A percentile compares a stretch with the other conserved stretches of the same genome.
These are phyloP conservation scores for Vigna unguiculata DNA, from an alignment of 306 rosid genomes.

Conservation along the genomic window DNA sequence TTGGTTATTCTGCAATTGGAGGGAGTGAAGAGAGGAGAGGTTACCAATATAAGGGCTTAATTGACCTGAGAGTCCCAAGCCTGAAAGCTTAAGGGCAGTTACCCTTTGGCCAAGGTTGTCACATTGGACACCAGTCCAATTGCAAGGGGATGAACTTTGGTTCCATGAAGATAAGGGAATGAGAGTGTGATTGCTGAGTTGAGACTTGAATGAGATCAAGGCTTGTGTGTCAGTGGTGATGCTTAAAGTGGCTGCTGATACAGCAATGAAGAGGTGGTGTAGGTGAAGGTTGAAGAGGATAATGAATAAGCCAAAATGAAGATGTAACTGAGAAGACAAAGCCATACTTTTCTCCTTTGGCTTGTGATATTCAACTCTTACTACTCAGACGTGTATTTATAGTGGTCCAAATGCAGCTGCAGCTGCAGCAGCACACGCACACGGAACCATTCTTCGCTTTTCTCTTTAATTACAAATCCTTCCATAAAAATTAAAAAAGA, in stretches of 20 bases:
- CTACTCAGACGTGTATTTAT: constrained; percentile 13
- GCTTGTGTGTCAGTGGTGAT: constrained; percentile 65
- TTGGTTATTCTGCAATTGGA: constrained; percentile 59
- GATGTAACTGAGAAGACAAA: constrained; percentile 25
- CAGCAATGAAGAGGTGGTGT: constrained; percentile 30
- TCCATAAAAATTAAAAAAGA: neutral
- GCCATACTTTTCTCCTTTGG: constrained; percentile 44
- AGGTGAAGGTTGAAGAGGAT: neutral
- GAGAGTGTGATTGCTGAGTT: constrained; percentile 40
- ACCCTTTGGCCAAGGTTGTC: constrained; percentile 56
- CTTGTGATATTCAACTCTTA: constrained; percentile 7
- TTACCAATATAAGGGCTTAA: constrained; percentile 60
- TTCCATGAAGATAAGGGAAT: constrained; percentile 57
- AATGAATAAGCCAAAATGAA: constrained; percentile 36
- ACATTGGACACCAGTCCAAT: constrained; percentile 76
- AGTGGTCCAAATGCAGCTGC: neutral
- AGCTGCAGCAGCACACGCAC: too few species aligned
- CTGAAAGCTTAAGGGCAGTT: constrained; percentile 55
- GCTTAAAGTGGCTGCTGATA: constrained; percentile 51
- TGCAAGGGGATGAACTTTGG: constrained; percentile 57
- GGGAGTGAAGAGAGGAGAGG: constrained; percentile 61
- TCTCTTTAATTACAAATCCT: neutral
- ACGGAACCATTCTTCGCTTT: neutral
- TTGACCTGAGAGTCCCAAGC: constrained; percentile 57
- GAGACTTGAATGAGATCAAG: constrained; percentile 62